These are phyloP conservation scores for Panaeolus papilionaceus DNA, from an alignment of 768 basidiomycete genomes.

Conservation along the genomic window DNA sequence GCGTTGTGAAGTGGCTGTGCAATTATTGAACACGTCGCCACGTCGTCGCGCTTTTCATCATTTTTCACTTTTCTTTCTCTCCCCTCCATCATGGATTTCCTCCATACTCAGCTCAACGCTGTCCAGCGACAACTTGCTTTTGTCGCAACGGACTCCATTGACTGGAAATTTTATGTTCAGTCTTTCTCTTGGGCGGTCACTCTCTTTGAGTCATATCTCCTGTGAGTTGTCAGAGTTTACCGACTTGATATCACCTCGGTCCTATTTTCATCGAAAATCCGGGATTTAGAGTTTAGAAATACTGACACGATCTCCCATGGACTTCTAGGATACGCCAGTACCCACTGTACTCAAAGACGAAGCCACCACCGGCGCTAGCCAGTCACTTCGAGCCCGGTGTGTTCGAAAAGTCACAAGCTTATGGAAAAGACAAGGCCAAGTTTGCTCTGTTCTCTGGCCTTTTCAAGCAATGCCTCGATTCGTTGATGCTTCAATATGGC, in stretches of 20 bases:
- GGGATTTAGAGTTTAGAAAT: not conserved
- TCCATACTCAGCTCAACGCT: constrained; percentile 60
- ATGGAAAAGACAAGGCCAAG: constrained; percentile 90
- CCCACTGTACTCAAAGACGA: constrained; percentile 78
- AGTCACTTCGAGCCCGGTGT: constrained; percentile 70
- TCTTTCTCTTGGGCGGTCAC: constrained; percentile 76
- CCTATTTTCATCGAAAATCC: constrained; percentile 17
- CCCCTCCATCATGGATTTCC: constrained; percentile 58
- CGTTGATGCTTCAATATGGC: constrained; percentile 72
- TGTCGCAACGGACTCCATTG: constrained; percentile 71
- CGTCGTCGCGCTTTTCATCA: constrained; percentile 25
- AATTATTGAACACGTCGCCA: constrained; percentile 33
- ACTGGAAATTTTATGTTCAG: constrained; percentile 88
- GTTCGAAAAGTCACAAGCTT: constrained; percentile 90
- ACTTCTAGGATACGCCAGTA: constrained; percentile 74
- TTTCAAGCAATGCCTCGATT: constrained; percentile 76
- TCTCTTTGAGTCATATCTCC: constrained; percentile 86
- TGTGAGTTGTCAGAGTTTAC: constrained; percentile 56
- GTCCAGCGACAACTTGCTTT: constrained; percentile 73
- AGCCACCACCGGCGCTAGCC: constrained; percentile 74
- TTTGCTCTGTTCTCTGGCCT: constrained; percentile 79
- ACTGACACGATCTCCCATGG: constrained; percentile 12
- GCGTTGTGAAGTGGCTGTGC: constrained; percentile 31
- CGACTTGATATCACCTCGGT: not conserved
- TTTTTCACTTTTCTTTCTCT: constrained; percentile 21